These are phyloP conservation scores for Tephrocybe rancida DNA, from an alignment of 768 basidiomycete genomes.

Conservation along the genomic window DNA sequence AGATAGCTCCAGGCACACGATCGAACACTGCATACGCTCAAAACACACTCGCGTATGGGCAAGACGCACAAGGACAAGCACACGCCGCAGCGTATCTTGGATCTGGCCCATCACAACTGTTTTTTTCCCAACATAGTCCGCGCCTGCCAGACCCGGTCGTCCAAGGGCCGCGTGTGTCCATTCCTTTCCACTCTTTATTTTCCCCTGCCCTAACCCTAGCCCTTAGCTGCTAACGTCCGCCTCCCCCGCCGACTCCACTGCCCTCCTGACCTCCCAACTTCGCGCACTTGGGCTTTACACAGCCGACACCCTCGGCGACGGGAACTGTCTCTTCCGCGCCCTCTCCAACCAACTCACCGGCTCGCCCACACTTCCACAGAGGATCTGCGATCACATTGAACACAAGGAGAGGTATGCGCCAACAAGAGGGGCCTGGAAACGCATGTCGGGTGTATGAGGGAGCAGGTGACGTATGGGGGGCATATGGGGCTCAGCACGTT, in stretches of 20 bases:
- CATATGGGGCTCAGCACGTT: conserved; percentile 93
- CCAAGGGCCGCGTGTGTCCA: conserved; percentile 40
- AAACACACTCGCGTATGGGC: too few species aligned
- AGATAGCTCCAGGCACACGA: too few species aligned
- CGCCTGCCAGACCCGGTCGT: conserved; percentile 40
- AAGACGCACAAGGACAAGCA: too few species aligned
- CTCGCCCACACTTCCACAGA: conserved; percentile 66
- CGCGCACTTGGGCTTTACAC: conserved; percentile 82
- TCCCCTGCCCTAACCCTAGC: conserved; percentile 19
- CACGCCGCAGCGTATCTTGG: too few species aligned
- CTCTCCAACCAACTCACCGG: conserved; percentile 88
- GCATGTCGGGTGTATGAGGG: conserved; percentile 78
- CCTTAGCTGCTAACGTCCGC: conserved; percentile 26
- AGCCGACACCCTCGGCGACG: conserved; percentile 85
- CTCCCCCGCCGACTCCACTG: conserved; percentile 17
- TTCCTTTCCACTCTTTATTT: conserved; percentile 24
- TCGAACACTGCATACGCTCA: too few species aligned
- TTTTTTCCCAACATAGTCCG: conserved; percentile 32
- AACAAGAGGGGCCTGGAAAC: conserved; percentile 71
- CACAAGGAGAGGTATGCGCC: conserved; percentile 78
- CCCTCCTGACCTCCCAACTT: conserved; percentile 70
- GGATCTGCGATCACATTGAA: conserved; percentile 85
- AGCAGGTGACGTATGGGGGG: conserved; percentile 81
- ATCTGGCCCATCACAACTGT: too few species aligned
- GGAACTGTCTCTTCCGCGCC: conserved; percentile 93